Conservation (phyloP, 2,329 filamentous ascomycete species). For the Xylariaceae sp. region DNA sequence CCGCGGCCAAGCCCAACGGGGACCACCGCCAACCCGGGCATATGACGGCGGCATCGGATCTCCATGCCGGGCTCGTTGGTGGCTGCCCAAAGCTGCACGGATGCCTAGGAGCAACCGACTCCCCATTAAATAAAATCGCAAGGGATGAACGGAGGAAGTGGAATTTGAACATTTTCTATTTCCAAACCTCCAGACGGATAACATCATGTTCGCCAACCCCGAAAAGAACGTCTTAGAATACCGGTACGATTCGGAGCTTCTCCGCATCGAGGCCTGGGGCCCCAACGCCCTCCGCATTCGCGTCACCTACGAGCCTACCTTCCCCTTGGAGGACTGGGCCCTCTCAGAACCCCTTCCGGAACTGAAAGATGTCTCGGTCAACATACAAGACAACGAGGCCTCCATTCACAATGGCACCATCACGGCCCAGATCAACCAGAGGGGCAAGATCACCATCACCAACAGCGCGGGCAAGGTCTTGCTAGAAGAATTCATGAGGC, state of each 20-base stretch:
- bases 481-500: constrained; percentile 60
- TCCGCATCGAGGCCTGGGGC: constrained; percentile 59
- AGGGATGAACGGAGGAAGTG: neutral
- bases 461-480: constrained; percentile 40
- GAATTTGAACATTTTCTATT: neutral
- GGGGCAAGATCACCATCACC: constrained; percentile 50
- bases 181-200: neutral
- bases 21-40: neutral
- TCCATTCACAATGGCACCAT: constrained; percentile 56
- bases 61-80: neutral
- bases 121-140: neutral
- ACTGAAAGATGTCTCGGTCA: constrained; percentile 26
- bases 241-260: constrained; percentile 51
- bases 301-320: constrained; percentile 48
- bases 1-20: neutral
- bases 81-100: constrained; percentile 18
- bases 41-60: constrained; percentile 4
- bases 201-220: constrained; percentile 22
- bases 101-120: neutral
- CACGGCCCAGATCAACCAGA: constrained; percentile 42
- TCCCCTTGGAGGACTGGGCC: constrained; percentile 51
- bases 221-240: constrained; percentile 25
- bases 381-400: constrained; percentile 42
- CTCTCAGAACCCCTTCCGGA: constrained; percentile 40
- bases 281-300: constrained; percentile 55